These are phyloP conservation scores for Umbilicus rupestris DNA, from an alignment of 164 flowering plant species.

Conservation along the genomic window DNA sequence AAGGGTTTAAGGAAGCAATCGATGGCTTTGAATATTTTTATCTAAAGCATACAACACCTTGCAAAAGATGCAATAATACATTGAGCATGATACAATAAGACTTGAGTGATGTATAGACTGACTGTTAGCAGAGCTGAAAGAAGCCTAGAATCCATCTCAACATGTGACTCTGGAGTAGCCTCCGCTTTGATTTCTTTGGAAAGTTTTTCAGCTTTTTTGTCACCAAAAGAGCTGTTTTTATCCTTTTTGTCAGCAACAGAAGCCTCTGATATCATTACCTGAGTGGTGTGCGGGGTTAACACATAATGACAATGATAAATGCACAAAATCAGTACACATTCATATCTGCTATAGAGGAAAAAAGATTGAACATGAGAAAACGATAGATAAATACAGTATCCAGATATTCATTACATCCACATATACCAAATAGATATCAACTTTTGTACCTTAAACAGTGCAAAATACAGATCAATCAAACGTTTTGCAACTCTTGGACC, in stretches of 20 bases:
- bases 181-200: slow-evolving; percentile 24
- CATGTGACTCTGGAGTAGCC: slow-evolving; percentile 36
- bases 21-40: no score
- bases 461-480: slow-evolving; percentile 86
- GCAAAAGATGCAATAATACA: not conserved
- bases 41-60: not conserved
- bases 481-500: slow-evolving; percentile 93
- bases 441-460: slow-evolving; percentile 69
- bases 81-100: slow-evolving; percentile 4
- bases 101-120: slow-evolving; percentile 17
- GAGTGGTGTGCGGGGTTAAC: slow-evolving; percentile 12
- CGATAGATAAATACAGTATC: not conserved
- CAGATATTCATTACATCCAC: not conserved
- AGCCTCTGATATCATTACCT: slow-evolving; percentile 69
- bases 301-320: not conserved
- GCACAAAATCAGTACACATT: not conserved
- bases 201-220: slow-evolving; percentile 16
- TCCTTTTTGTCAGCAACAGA: slow-evolving; percentile 23
- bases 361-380: not conserved
- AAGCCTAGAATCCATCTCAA: slow-evolving; percentile 85
- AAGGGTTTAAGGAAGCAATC: not conserved
- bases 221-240: slow-evolving; percentile 18
- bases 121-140: slow-evolving; percentile 80
- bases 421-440: not conserved
- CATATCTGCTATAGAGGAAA: not conserved